These are phyloP conservation scores for Candida rishiriensis DNA, from an alignment of 805 yeast species.

Conservation along the genomic window DNA sequence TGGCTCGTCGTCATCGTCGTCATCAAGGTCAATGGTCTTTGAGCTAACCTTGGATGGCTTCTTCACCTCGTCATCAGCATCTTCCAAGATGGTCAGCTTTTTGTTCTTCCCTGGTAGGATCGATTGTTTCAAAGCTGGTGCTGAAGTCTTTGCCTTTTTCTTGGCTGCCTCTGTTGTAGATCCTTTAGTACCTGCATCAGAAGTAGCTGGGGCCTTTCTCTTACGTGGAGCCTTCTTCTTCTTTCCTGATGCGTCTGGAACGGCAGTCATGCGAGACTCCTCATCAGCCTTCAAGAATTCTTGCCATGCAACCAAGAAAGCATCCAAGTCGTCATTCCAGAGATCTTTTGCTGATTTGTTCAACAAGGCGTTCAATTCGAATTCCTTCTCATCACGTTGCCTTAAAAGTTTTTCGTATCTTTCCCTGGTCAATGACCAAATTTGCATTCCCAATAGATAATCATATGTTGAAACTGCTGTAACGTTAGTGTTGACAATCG, in stretches of 20 bases:
- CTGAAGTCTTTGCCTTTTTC: constrained; percentile 18
- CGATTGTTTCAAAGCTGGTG: constrained; percentile 2
- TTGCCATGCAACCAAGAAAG: constrained; percentile 62
- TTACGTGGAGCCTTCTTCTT: constrained; percentile 31
- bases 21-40: too few relatives aligned
- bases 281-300: constrained; percentile 64
- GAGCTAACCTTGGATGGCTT: not conserved
- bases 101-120: constrained; percentile 4
- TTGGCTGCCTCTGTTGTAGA: not conserved
- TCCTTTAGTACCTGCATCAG: not conserved
- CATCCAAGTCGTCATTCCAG: constrained; percentile 82
- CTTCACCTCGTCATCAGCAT: constrained; percentile 1
- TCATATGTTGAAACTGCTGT: constrained; percentile 69
- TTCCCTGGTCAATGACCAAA: constrained; percentile 90
- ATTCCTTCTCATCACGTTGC: constrained; percentile 69
- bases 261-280: constrained; percentile 47
- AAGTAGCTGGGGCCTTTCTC: constrained; percentile 20
- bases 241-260: constrained; percentile 41
- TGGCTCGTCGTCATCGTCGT: constrained; percentile 13
- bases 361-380: constrained; percentile 62
- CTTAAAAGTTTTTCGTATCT: constrained; percentile 74
- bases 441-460: constrained; percentile 84
- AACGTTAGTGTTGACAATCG: constrained; percentile 36
- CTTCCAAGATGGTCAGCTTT: not conserved
- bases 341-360: constrained; percentile 76